Conservation (phyloP, 2,329 filamentous ascomycete species). For the Fusarium irregulare region DNA sequence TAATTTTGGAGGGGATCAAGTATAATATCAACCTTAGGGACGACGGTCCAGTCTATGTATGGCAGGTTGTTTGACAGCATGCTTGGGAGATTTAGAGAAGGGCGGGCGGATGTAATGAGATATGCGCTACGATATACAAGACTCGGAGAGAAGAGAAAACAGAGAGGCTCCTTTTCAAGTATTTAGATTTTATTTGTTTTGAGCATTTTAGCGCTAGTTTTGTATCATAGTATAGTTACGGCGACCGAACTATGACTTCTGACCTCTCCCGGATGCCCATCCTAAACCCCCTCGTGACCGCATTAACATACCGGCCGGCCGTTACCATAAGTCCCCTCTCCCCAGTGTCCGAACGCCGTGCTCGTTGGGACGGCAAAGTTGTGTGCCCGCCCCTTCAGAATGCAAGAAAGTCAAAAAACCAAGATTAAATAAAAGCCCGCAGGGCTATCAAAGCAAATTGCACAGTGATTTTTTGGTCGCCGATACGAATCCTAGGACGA, state of each 20-base stretch:
- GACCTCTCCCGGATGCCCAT: background rate
- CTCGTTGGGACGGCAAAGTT: conserved; percentile 42
- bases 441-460: conserved; percentile 33
- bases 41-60: conserved; percentile 26
- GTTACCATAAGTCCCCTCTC: conserved; percentile 34
- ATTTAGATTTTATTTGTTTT: conserved; percentile 14
- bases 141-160: conserved; percentile 13
- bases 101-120: conserved; percentile 38
- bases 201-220: conserved; percentile 2
- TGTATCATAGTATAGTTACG: background rate
- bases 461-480: conserved; percentile 36
- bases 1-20: conserved; percentile 54
- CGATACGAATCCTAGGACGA: conserved; percentile 23
- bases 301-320: conserved; percentile 32
- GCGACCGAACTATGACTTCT: conserved; percentile 3
- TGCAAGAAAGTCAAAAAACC: conserved; percentile 37
- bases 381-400: conserved; percentile 40
- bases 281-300: conserved; percentile 10
- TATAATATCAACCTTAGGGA: conserved; percentile 6
- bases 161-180: conserved; percentile 10
- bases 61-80: conserved; percentile 7
- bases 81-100: conserved; percentile 5
- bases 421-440: conserved; percentile 37
- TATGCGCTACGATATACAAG: conserved; percentile 38
- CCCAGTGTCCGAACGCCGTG: conserved; percentile 50